Evolutionary conservation across 257 asterid species (phyloP), one percentile per base, ranked within the genome.

Genomic region (Leptodermis oblonga): DNA sequence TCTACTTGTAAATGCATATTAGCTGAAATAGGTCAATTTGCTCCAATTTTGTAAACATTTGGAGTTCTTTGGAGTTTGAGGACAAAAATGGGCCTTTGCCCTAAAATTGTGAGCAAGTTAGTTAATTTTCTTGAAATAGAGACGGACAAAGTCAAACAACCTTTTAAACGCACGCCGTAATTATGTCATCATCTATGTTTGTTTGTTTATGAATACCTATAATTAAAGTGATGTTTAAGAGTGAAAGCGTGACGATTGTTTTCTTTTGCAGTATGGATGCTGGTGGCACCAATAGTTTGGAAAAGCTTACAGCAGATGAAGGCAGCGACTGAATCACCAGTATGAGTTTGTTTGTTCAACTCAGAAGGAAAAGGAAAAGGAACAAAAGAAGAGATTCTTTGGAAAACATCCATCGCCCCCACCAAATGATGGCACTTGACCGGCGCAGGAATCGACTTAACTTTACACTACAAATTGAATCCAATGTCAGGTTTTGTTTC

Each of bases 241-340:
- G 53, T 52, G 31, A n/a, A 31, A 12, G 53, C 7, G 5, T 37
- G 64, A 55, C 23, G 25, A 28, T 37, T 30, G 2, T 25, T 49
- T 49, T 39, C 43, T 10, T 39, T 18, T 73, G 77, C 82, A 81
- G 88, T 83, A 68, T 83, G 86, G 84, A 83, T 81, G 88, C 69
- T 76, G n/a, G 75, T 83, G 36, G 88, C 84, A 53, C 88, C 88
- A 49, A 71, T 81, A 17, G 26, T 81, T 30, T 81, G 84, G 86
- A 76, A 83, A 62, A 77, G 62, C 77, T 30, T 52, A 30, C 59
- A 52, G 30, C n/a, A n/a, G n/a, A 80, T 71, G 53, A 83, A 76
- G 62, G 78, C 74, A 53, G 62, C 28, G 39, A 20, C 71, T 33
- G 83, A 79, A 70, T 54, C 76, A 39, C 71, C 69, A 36, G 76